A percentile compares a stretch with the other conserved stretches of the same genome.
These are phyloP conservation scores for Tolypocladium amazonense DNA, from an alignment of 2,329 filamentous ascomycete genomes.

Conservation along the genomic window DNA sequence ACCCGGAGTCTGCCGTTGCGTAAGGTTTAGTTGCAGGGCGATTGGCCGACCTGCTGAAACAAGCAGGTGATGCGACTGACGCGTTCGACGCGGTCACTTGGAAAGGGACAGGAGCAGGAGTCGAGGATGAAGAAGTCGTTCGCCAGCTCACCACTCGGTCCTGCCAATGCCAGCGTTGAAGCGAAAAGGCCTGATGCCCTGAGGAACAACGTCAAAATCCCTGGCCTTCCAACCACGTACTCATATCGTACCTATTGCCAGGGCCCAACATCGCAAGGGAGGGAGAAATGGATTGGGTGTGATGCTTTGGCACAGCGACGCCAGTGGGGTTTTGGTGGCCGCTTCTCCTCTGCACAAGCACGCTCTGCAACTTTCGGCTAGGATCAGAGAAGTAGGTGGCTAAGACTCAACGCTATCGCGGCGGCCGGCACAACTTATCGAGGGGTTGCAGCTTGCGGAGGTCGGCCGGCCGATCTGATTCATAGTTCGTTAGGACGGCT, in stretches of 20 bases:
- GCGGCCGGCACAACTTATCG: background rate
- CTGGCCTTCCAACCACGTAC: background rate
- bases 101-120: background rate
- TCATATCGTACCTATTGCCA: too few relatives aligned
- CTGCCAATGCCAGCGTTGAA: background rate
- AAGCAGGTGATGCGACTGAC: conserved; percentile 5
- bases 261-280: background rate
- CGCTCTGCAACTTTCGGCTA: background rate
- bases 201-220: background rate
- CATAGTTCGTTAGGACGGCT: background rate
- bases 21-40: background rate
- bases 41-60: conserved; percentile 5
- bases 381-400: background rate
- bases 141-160: background rate
- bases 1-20: background rate
- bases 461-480: background rate
- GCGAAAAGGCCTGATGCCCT: background rate
- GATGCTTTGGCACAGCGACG: background rate
- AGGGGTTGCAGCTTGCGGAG: too few relatives aligned
- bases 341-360: background rate
- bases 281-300: background rate
- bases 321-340: background rate
- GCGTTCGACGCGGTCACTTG: background rate
- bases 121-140: background rate
- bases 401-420: background rate